Evolutionary conservation across 495 filamentous ascomycete genomes (phyloP), one percentile per base, ranked within the genome.

Genomic region (Aspergillus kassunensis): DNA sequence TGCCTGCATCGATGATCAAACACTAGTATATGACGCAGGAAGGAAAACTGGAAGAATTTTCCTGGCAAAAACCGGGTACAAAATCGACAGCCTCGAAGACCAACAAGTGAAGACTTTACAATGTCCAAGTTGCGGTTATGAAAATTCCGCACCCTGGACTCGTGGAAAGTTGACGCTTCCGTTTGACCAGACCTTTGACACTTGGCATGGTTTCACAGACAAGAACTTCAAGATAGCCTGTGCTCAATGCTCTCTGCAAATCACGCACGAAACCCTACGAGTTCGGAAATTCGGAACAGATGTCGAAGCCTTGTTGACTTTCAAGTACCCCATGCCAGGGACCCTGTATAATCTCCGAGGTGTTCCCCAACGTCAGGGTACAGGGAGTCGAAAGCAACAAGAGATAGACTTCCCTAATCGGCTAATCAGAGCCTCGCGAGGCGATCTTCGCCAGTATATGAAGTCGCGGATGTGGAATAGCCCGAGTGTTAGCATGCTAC

Each of bases 61-160:
- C 66, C 67, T 69, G 10, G 44, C 47, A 3, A 55, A 54, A 18
- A 89, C 85, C 3, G 67, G 72, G 1, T 72, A 74, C 0, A 58
- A 62, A 1, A 91, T 88, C 81, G 73, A 84, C 33, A 86, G 81
- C 55, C 57, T 72, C 6, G 63, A 81, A 13, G 81, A 85, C 39
- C 54, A 71, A 1, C 34, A 66, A 2, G 36, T 57, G 20, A 86
- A 81, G 57, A 58, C 10, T 1, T 27, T 90, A 8, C 45, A 55
- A 1, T 92, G 88, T 55, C 83, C 84, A 1, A 64, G 54, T 31
- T 91, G 88, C 58, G 49, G 42, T 4, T 49, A 55, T 3, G 16
- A 3, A 12, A 35, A 80, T 19, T 39, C 65, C 6, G 71, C 84
- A 9, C 80, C 78, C 0, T 90, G 86, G 84, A 86, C 86, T 13